phyloP scores from a whole-genome alignment of 345 rosid species.

The Linum lewisii region DNA sequence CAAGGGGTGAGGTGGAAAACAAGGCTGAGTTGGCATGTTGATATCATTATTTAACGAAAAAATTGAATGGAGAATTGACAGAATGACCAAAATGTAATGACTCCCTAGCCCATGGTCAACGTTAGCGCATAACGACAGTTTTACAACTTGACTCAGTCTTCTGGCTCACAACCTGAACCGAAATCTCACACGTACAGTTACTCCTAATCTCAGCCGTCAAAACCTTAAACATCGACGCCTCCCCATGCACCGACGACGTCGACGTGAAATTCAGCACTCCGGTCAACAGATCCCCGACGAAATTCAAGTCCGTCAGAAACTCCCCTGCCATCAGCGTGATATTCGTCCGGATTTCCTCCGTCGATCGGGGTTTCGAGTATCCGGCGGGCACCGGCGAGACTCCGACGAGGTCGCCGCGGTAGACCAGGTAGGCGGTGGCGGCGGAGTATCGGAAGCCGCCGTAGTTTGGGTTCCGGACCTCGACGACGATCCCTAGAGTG shows the following conservation, averaged over 20 bases:
- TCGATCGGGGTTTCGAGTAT: slow-evolving; percentile 19
- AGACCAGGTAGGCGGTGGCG: slow-evolving; percentile 19
- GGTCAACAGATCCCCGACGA: slow-evolving; percentile 19
- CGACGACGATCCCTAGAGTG: slow-evolving; percentile 22
- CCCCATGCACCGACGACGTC: slow-evolving; percentile 26
- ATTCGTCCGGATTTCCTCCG: slow-evolving; percentile 23
- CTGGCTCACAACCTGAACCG: slow-evolving; percentile 12
- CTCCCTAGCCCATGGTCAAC: no score
- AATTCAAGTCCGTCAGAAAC: slow-evolving; percentile 15
- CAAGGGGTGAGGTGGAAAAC: no score
- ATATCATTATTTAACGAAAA: no score
- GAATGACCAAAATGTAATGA: no score
- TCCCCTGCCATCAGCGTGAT: slow-evolving; percentile 20
- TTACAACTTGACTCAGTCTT: slow-evolving; percentile 14
- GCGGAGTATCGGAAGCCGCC: slow-evolving; percentile 31
- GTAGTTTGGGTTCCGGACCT: slow-evolving; percentile 32
- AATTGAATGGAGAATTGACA: no score
- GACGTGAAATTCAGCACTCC: slow-evolving; percentile 32
- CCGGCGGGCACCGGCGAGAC: slow-evolving; percentile 16
- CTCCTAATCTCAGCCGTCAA: slow-evolving; percentile 23
- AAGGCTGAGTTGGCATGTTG: no score
- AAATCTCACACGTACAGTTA: slow-evolving; percentile 18
- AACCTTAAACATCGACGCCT: slow-evolving; percentile 20
- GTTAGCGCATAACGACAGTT: slow-evolving; percentile 16
- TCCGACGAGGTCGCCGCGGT: slow-evolving; percentile 17